A percentile compares a stretch with the other conserved stretches of the same genome.
phyloP scores from a whole-genome alignment of 2,329 filamentous ascomycete species.

The Fusarium subtropicale region DNA sequence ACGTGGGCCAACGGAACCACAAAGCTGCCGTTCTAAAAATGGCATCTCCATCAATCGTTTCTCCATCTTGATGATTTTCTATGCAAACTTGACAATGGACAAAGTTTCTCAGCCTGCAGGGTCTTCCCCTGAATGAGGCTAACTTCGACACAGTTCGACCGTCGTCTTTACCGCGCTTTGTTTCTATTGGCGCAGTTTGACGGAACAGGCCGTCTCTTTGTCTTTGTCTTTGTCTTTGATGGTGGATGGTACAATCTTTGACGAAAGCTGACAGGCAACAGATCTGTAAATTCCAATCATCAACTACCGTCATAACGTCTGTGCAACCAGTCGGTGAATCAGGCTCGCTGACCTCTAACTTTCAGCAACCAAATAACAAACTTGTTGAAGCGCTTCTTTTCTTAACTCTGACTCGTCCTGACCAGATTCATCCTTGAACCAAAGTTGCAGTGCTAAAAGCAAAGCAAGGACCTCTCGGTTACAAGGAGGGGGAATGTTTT shows the following conservation, averaged over 20 bases:
- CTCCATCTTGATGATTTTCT: slow-evolving; percentile 21
- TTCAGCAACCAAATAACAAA: slow-evolving; percentile 10
- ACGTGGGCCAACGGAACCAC: slow-evolving; percentile 1
- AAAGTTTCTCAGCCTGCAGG: slow-evolving; percentile 34
- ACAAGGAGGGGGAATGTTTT: slow-evolving; percentile 3
- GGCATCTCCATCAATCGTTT: slow-evolving; percentile 1
- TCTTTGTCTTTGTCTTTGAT: slow-evolving; percentile 11
- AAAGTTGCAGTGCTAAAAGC: slow-evolving; percentile 17
- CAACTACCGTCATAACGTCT: slow-evolving; percentile 1
- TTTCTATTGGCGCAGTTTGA: not conserved
- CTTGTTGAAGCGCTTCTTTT: not conserved
- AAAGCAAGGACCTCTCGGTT: slow-evolving; percentile 34
- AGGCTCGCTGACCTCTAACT: not conserved
- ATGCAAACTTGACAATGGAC: not conserved
- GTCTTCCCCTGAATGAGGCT: slow-evolving; percentile 31
- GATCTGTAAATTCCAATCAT: slow-evolving; percentile 6
- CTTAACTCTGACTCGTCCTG: not conserved
- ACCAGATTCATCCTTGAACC: slow-evolving; percentile 21
- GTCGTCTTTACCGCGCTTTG: slow-evolving; percentile 24
- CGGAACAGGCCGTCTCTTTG: slow-evolving; percentile 1
- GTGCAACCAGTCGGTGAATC: not conserved
- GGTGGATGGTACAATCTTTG: not conserved
- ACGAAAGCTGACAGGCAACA: not conserved
- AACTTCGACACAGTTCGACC: slow-evolving; percentile 15
- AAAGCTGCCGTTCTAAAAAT: slow-evolving; percentile 9